Evolutionary conservation across 73 alveolate species (phyloP).

Genomic region (Blepharisma japonicum): DNA sequence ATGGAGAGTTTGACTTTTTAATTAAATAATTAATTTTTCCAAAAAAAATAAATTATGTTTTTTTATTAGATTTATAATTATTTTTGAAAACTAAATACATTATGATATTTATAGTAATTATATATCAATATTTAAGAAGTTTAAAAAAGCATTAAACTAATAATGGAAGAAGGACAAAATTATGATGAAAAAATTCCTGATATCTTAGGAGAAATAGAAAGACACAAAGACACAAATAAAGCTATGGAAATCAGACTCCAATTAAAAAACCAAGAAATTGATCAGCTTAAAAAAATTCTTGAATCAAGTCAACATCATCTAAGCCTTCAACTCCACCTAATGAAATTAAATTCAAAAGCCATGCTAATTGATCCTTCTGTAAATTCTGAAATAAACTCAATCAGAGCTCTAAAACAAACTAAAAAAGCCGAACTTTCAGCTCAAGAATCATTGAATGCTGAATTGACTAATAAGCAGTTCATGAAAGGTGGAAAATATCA

Average conservation of each 20-base stretch:
- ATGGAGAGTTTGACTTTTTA: too few species aligned
- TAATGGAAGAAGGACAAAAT: too few species aligned
- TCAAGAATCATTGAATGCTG: not conserved
- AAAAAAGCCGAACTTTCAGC: conserved; percentile 1
- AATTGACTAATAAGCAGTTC: not conserved
- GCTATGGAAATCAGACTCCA: conserved; percentile 26
- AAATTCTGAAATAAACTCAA: not conserved
- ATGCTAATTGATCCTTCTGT: not conserved
- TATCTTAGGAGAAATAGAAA: not conserved
- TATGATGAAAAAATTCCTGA: not conserved
- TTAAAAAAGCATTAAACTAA: too few species aligned
- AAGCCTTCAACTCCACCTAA: conserved; percentile 16
- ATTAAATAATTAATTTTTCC: too few species aligned
- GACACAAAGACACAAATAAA: not conserved
- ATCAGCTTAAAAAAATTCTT: not conserved
- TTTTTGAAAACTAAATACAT: too few species aligned
- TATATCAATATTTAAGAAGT: too few species aligned
- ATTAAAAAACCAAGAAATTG: conserved; percentile 14
- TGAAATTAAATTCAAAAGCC: conserved; percentile 1
- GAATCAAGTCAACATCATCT: not conserved
- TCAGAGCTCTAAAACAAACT: not conserved
- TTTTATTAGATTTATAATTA: too few species aligned
- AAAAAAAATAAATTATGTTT: too few species aligned
- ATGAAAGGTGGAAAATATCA: conserved; percentile 5
- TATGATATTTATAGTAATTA: too few species aligned